Base-by-base conservation (phyloP, 192 early-diverging fungal genomes). In the Bifiguratus adelaidae region DNA sequence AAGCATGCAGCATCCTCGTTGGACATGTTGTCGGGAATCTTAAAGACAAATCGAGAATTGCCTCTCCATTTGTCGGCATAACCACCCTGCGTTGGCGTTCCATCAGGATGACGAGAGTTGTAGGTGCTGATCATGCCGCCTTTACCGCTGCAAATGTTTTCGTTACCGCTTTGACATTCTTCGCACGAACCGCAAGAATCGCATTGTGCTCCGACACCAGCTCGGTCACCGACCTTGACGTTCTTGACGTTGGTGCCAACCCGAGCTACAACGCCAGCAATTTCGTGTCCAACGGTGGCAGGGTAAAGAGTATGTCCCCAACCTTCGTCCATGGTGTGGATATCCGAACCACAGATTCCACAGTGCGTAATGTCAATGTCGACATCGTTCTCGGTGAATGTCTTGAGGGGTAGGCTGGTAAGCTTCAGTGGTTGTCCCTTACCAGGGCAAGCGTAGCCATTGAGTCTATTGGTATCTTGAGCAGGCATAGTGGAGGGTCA, bases 341-440 rank as follows among this genome's bases (percentile, higher is more conserved):
- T 45, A 33, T 53, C 43, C 28, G 51, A 35, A 37, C 77, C 80
- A 53, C 88, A 90, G 43, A 88, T 77, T 30, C 85, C 84, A 50
- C 82, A 81, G 60, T 81, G 75, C 13, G 71, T 61, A 47, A 89
- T 79, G 60, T 85, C 63, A 41, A 91, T 85, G 55, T 82, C 78
- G 27, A 88, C 71, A 52, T 81, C 81, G 55, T 79, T 59, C 15
- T 54, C 52, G 27, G 30, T 32, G 30, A 30, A 46, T n/a, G 3
- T 26, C 40, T 44, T 45, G 12, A 54, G 25, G 25, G 18, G 33
- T 16, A 54, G 15, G 16, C 46, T 5, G 15, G 20, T 53, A 15
- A 41, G 26, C 15, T 44, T 30, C 18, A 53, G 51, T 15, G 13
- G 27, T 13, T 33, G n/a, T 33, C n/a, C n/a, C n/a, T n/a, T n/a